Percentiles rank a stretch among this genome's conserved stretches.
phyloP scores from a whole-genome alignment of 129 eudicot species.

The Daucus carota region DH1_v3.0 NC_030382.2:47119001-47119500 shows the following conservation, averaged over 20 bases:
- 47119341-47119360: not conserved
- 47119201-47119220: constrained; percentile 72
- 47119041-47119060: constrained; percentile 85
- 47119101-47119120: constrained; percentile 92
- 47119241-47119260: constrained; percentile 81
- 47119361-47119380: not conserved
- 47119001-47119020: constrained; percentile 10
- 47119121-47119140: constrained; percentile 88
- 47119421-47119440: not conserved
- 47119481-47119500: not conserved
- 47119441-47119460: not conserved
- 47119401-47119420: too few species aligned
- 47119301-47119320: constrained; percentile 76
- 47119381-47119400: not conserved
- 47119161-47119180: constrained; percentile 94
- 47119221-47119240: constrained; percentile 66
- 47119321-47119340: constrained; percentile 33
- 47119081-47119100: constrained; percentile 43
- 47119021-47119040: constrained; percentile 15
- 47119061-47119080: constrained; percentile 44
- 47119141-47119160: constrained; percentile 99
- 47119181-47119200: constrained; percentile 84
- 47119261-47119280: constrained; percentile 59
- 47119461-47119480: not conserved
- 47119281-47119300: constrained; percentile 70